Base-by-base conservation (phyloP, 2,329 filamentous ascomycete genomes). In the Alternaria novae-zelandiae region DNA sequence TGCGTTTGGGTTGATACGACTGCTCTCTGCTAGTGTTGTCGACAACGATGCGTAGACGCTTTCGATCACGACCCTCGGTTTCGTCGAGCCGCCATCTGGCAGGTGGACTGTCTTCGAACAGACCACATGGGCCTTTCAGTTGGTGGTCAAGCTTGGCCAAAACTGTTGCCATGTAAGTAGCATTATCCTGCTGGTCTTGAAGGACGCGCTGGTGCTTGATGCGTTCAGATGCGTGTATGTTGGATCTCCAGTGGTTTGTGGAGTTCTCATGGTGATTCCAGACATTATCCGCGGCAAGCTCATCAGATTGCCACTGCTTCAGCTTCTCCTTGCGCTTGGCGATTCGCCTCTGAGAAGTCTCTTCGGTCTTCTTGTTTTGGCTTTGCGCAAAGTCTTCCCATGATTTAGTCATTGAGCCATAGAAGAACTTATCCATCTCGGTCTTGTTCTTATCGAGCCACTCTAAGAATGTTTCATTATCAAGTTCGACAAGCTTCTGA, bases 131-230 rank as follows among this genome's bases (percentile, higher is more conserved):
- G 20, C 94, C 88, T 66, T 87, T 87, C 59, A 97, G 83, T 62
- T 95, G 90, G 59, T 90, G 86, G 61, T 95, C 90, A 81, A 98
- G 90, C 74, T 90, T 93, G 6, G 87, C 86, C 76, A 96, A 94
- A 0, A 90, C 87, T 0, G 91, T 89, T 45, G 88, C 88, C 64
- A 96, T 87, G 75, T 93, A 97, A 1, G 87, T 86, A 61, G 92
- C 86, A 73, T 94, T 95, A 75, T 99, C 96, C 71, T 97, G 94
- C 73, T 97, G 93, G 73, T 99, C 96, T 79, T 99, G 96, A 57
- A 94, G 82, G 15, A 92, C 86, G 65, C 96, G 87, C 77, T 98
- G 95, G 68, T 97, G 91, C 77, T 97, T 98, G 75, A 95, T 88
- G 69, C 96, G 91, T 77, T 99, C 96, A 0, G 95, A 93, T 53